Percentiles rank a stretch among this genome's conserved stretches.
These are phyloP conservation scores for Ogataea salicorniae DNA, from an alignment of 805 yeast genomes.

Conservation along the genomic window DNA sequence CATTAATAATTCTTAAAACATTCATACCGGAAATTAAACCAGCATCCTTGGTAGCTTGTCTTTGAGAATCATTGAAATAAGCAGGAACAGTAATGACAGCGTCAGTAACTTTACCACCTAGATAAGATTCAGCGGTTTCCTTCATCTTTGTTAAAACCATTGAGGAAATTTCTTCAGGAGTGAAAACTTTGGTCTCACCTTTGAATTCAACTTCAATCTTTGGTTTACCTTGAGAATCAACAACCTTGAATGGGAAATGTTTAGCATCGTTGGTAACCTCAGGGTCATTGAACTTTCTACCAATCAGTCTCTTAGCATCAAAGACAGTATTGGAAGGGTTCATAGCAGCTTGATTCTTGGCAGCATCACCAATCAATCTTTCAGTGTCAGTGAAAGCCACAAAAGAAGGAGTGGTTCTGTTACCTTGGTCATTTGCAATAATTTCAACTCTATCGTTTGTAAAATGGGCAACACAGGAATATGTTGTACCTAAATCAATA, in stretches of 20 bases:
- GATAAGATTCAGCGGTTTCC: slow-evolving; percentile 55
- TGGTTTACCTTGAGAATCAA: slow-evolving; percentile 83
- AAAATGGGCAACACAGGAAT: slow-evolving; percentile 91
- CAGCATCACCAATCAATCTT: slow-evolving; percentile 95
- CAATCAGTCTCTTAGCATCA: slow-evolving; percentile 90
- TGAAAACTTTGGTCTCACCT: slow-evolving; percentile 86
- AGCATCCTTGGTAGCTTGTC: slow-evolving; percentile 80
- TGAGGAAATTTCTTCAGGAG: slow-evolving; percentile 93
- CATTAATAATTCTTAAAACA: slow-evolving; percentile 71
- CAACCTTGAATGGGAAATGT: slow-evolving; percentile 89
- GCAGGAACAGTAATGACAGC: slow-evolving; percentile 87
- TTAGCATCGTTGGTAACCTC: slow-evolving; percentile 76
- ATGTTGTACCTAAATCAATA: slow-evolving; percentile 92
- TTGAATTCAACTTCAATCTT: slow-evolving; percentile 86
- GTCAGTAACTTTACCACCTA: slow-evolving; percentile 49
- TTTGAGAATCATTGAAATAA: slow-evolving; percentile 74
- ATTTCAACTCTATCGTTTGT: slow-evolving; percentile 68
- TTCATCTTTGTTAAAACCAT: slow-evolving; percentile 74
- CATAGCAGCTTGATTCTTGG: slow-evolving; percentile 95
- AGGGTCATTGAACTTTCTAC: slow-evolving; percentile 82
- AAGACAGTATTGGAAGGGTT: slow-evolving; percentile 89
- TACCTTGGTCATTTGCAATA: slow-evolving; percentile 96
- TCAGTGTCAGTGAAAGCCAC: slow-evolving; percentile 96
- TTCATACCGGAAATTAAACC: slow-evolving; percentile 73
- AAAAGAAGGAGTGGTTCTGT: slow-evolving; percentile 95